A percentile compares a stretch with the other conserved stretches of the same genome.
phyloP scores from a whole-genome alignment of 2,329 filamentous ascomycete species.

The Huntiella savannae region DNA sequence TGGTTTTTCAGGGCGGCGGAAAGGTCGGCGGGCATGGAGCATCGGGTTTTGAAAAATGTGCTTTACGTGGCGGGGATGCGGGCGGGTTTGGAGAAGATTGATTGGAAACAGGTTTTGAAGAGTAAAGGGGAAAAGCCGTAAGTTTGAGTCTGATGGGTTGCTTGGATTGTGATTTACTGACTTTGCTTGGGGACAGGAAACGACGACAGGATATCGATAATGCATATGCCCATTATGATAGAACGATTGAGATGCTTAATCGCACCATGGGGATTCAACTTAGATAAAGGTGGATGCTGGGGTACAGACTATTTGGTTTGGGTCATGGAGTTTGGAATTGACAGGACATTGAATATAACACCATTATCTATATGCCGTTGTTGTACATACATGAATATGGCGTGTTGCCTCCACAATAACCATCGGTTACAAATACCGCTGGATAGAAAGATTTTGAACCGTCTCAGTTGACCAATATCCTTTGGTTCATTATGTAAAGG shows the following conservation, averaged over 20 bases:
- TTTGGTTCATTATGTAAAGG: too few species aligned
- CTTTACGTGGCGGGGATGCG: conserved; percentile 29
- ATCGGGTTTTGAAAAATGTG: conserved; percentile 52
- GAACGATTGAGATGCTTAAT: conserved; percentile 55
- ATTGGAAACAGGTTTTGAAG: conserved; percentile 11
- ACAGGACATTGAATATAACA: too few species aligned
- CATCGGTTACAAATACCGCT: too few species aligned
- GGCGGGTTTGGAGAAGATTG: conserved; percentile 14
- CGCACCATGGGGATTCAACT: conserved; percentile 47
- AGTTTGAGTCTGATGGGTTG: conserved; percentile 11
- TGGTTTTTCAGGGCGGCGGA: conserved; percentile 51
- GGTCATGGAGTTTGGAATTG: too few species aligned
- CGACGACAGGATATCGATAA: conserved; percentile 14
- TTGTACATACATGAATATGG: too few species aligned
- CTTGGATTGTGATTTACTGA: neutral
- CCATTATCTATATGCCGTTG: too few species aligned
- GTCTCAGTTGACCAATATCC: too few species aligned
- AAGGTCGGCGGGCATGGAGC: conserved; percentile 46
- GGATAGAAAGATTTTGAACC: too few species aligned
- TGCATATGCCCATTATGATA: conserved; percentile 42
- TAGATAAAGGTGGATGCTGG: neutral
- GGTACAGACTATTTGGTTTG: too few species aligned
- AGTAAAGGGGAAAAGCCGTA: conserved; percentile 10
- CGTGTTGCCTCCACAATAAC: too few species aligned
- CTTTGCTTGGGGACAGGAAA: conserved; percentile 9